Conservation (phyloP, 257 asterid genomes). For the Forsythia suspensa region DNA sequence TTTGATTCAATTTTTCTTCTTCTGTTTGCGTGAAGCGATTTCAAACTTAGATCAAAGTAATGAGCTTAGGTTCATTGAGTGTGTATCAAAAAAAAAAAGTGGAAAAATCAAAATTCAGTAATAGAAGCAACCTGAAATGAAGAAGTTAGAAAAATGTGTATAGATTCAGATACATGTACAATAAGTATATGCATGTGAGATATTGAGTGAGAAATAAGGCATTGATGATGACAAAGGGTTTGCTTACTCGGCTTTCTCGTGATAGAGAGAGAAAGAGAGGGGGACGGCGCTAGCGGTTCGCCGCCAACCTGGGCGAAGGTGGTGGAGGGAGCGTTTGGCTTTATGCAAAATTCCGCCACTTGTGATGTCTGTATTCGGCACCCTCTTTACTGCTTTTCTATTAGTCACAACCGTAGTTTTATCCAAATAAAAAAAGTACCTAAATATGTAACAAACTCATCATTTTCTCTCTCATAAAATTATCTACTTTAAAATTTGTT, state of each 20-base stretch:
- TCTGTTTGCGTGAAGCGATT: slow-evolving; percentile 34
- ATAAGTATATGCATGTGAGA: slow-evolving; percentile 17
- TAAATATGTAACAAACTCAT: too few relatives aligned
- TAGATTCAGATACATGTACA: slow-evolving; percentile 16
- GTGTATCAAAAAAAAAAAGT: neutral
- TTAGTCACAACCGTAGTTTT: too few relatives aligned
- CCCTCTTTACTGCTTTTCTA: neutral
- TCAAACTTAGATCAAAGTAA: slow-evolving; percentile 22
- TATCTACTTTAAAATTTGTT: too few relatives aligned
- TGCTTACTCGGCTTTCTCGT: slow-evolving; percentile 28
- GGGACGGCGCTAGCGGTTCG: slow-evolving; percentile 43
- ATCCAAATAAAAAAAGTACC: too few relatives aligned
- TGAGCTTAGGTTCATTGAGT: slow-evolving; percentile 28
- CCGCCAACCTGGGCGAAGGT: slow-evolving; percentile 37
- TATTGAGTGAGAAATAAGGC: slow-evolving; percentile 2
- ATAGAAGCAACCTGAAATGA: slow-evolving; percentile 26
- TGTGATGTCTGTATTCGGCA: slow-evolving; percentile 22
- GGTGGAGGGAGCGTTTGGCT: slow-evolving; percentile 34
- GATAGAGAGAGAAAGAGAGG: slow-evolving; percentile 26
- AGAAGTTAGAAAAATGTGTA: neutral
- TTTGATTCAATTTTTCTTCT: neutral
- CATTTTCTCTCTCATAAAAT: too few relatives aligned
- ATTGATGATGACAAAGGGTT: slow-evolving; percentile 28
- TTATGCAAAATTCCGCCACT: slow-evolving; percentile 68
- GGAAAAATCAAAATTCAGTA: slow-evolving; percentile 29